Evolutionary conservation across 257 asterid genomes (phyloP).

Genomic region (Scutellaria minor): DNA sequence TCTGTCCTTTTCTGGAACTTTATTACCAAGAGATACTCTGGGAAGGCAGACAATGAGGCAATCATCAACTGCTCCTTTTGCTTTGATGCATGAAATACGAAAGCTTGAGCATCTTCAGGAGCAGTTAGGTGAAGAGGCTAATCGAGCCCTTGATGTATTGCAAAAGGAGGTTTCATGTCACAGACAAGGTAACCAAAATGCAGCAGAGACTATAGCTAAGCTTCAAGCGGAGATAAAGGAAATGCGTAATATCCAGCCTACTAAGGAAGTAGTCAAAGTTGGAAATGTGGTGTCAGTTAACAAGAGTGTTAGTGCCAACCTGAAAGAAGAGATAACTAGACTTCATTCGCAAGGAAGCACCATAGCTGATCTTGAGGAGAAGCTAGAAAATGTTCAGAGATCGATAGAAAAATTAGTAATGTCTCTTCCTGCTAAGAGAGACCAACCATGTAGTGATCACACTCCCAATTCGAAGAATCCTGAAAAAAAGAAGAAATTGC

Average conservation of each 20-base stretch:
- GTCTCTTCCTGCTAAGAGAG: conserved; percentile 74
- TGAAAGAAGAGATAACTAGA: conserved; percentile 91
- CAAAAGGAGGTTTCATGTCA: conserved; percentile 96
- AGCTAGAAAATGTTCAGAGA: conserved; percentile 90
- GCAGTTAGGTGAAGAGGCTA: conserved; percentile 94
- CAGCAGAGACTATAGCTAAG: conserved; percentile 95
- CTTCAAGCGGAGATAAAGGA: conserved; percentile 88
- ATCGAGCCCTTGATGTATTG: conserved; percentile 87
- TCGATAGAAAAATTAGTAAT: conserved; percentile 86
- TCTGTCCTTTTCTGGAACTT: conserved; percentile 79
- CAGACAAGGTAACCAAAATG: conserved; percentile 93
- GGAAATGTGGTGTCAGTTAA: conserved; percentile 60
- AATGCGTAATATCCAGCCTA: conserved; percentile 63
- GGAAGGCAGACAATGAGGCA: conserved; percentile 82
- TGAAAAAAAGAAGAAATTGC: conserved; percentile 69
- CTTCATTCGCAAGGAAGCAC: conserved; percentile 96
- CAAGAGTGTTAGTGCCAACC: conserved; percentile 90
- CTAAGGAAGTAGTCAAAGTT: conserved; percentile 65
- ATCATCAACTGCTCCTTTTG: conserved; percentile 88
- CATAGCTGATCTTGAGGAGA: conserved; percentile 90
- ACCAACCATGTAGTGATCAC: conserved; percentile 53
- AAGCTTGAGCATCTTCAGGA: conserved; percentile 98
- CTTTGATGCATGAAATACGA: conserved; percentile 89
- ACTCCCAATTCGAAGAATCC: conserved; percentile 61
- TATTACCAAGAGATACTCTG: conserved; percentile 58